These are phyloP conservation scores for Blastocystis hominis DNA, from an alignment of 352 stramenopile genomes.

Conservation along the genomic window DNA sequence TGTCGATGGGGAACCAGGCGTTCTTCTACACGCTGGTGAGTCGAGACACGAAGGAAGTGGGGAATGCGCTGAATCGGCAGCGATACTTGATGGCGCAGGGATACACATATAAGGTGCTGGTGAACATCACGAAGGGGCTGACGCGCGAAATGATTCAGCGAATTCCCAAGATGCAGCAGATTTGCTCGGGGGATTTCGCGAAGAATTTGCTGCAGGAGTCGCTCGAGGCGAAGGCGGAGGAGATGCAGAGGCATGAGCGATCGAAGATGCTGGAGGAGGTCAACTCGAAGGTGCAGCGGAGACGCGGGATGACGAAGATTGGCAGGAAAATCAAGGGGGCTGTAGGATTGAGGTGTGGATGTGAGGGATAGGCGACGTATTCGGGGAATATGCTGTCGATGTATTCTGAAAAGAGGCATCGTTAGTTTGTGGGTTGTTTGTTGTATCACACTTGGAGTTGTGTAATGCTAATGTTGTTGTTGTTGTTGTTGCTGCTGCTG, in stretches of 20 bases:
- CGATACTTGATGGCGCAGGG: constrained; percentile 98
- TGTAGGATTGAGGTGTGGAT: background rate
- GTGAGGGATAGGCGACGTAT: background rate
- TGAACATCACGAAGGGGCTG: constrained; percentile 60
- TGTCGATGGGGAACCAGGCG: constrained; percentile 91
- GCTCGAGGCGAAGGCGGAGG: background rate
- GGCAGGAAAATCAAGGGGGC: background rate
- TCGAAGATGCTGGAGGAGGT: background rate
- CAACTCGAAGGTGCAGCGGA: background rate
- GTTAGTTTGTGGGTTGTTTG: background rate
- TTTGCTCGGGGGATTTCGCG: background rate
- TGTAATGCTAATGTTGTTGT: background rate
- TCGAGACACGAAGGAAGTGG: constrained; percentile 98
- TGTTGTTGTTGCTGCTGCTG: background rate
- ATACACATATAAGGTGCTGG: constrained; percentile 98
- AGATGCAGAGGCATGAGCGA: background rate
- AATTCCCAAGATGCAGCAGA: background rate
- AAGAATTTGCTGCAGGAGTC: background rate
- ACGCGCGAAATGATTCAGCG: background rate
- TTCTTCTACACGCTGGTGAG: constrained; percentile 99
- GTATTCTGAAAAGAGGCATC: background rate
- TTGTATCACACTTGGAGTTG: too few relatives aligned
- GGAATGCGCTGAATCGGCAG: constrained; percentile 95
- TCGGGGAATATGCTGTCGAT: background rate
- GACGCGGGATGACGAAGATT: background rate